phyloP scores from a whole-genome alignment of 2,329 filamentous ascomycete species.

The Lecanicillium sp. region DNA sequence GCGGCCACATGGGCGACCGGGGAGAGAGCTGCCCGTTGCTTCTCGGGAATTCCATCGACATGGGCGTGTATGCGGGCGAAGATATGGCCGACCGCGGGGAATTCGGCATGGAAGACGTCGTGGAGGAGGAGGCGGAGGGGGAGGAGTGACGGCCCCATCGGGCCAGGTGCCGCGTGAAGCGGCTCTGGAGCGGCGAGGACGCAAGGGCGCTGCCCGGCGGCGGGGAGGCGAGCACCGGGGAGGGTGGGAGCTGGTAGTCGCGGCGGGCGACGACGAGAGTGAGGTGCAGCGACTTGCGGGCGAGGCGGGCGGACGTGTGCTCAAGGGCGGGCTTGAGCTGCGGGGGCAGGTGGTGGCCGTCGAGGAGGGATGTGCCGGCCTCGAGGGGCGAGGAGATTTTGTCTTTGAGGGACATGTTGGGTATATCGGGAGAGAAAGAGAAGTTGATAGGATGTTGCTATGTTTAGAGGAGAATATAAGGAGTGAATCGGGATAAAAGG shows the following conservation, averaged over 20 bases:
- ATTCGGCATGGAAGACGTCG: conserved; percentile 10
- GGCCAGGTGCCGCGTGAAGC: conserved; percentile 22
- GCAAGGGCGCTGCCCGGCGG: conserved; percentile 21
- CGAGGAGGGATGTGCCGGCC: conserved; percentile 54
- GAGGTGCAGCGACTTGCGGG: conserved; percentile 49
- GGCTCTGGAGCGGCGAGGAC: conserved; percentile 22
- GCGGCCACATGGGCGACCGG: conserved; percentile 33
- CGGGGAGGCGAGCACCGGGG: conserved; percentile 17
- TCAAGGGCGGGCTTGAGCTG: conserved; percentile 50
- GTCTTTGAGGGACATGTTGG: conserved; percentile 43
- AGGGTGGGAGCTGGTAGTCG: conserved; percentile 49
- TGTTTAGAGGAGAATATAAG: neutral
- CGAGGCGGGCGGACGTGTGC: conserved; percentile 50
- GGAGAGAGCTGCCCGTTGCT: conserved; percentile 28
- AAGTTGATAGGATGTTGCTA: neutral
- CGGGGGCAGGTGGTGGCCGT: conserved; percentile 51
- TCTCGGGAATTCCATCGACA: conserved; percentile 24
- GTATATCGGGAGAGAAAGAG: neutral
- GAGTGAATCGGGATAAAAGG: conserved; percentile 1
- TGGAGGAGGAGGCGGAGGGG: conserved; percentile 16
- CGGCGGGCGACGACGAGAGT: conserved; percentile 52
- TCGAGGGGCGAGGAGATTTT: conserved; percentile 58
- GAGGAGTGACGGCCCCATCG: neutral
- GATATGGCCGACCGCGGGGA: conserved; percentile 21
- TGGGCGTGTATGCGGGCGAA: conserved; percentile 29